Base-by-base conservation (phyloP, 495 filamentous ascomycete genomes). In the Trichoderma erinaceum region DNA sequence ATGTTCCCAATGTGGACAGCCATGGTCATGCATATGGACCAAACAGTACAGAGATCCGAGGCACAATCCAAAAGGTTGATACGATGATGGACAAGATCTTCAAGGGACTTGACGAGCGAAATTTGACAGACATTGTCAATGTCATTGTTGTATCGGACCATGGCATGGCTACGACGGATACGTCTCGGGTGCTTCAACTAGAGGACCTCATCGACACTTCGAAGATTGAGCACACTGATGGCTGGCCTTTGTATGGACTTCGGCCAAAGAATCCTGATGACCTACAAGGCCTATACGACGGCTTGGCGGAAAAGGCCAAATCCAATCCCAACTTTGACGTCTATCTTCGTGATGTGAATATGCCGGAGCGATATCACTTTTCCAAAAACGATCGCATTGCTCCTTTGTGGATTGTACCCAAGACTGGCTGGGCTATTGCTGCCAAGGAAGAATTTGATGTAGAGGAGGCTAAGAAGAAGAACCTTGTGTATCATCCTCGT, bases 141-240 rank as follows among this genome's bases (percentile, higher is more conserved):
- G 84, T 99, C n/a, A 87, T 99, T 43, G 85, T 99, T n/a, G 93
- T 99, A 18, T 96, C 92, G 13, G 95, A 99, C 76, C 95, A 99
- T 72, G 95, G 95, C 25, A 99, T 99, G 95, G 94, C 94, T 4
- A 94, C 91, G 1, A 97, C 95, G 0, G 88, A 91, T 44, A 86
- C 83, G 0, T 82, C 87, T 21, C 87, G 94, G n/a, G 79, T 97
- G 48, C 85, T 99, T 29, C 95, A 98, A 75, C 79, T 98, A n/a
- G 95, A 99, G 69, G 92, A 97, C 74, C 72, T 97, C 3, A 83
- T 98, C 41, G 90, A 96, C 71, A 78, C 89, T 0, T 76, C 76
- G 58, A 82, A 90, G 65, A 86, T 96, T 27, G 89, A 88, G 68
- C 92, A 93, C 71, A 90, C 89, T 11, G 95, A 99, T 72, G 95